Evolutionary conservation across 2,329 filamentous ascomycete species (phyloP), one percentile per base, ranked within the genome.

Genomic region (Teratosphaeria viscida): DNA sequence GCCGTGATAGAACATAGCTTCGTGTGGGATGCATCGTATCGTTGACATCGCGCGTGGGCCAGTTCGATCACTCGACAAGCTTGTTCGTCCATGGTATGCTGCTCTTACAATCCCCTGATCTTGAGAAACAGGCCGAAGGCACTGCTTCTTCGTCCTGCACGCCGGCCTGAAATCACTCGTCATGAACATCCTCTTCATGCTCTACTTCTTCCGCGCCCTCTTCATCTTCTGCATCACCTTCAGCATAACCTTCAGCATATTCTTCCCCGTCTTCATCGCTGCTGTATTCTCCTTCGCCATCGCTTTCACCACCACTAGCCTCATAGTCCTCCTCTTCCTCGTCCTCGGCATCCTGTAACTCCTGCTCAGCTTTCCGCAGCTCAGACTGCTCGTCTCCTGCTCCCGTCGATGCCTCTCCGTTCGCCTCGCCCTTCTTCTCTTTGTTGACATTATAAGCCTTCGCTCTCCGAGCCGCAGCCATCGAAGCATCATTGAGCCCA

Each of bases 401-500:
- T 26, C 57, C 64, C 10, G 61, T 64, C 11, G 57, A 65, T 23
- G 64, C 61, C 27, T 58, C 61, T 8, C 62, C 63, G 2, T 34
- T 61, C 29, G 68, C 70, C 16, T 63, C 66, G 19, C 69, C 73
- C 57, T 63, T 67, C 47, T 66, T 67, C 3, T 63, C 62, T 59
- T 74, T 73, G 58, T 80, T 80, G 47, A 77, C 75, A 65, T 85
- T 84, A 57, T 83, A 78, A 62, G 78, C 80, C 74, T 85, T 85
- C 5, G 84, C 84, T 29, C 81, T 76, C 43, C 84, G 73, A 35
- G 79, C 77, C 29, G 81, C 83, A 1, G 84, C 84, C 72, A 87
- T 76, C 67, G 82, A 85, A 2, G 83, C 82, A 67, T 87, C 84
- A 58, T 86, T 83, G 35, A 87, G 72, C 5, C 78, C 76, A 66